Evolutionary conservation across 225 moss, liverwort and hornwort genomes (phyloP).

Genomic region (Antitrichia curtipendula): DNA sequence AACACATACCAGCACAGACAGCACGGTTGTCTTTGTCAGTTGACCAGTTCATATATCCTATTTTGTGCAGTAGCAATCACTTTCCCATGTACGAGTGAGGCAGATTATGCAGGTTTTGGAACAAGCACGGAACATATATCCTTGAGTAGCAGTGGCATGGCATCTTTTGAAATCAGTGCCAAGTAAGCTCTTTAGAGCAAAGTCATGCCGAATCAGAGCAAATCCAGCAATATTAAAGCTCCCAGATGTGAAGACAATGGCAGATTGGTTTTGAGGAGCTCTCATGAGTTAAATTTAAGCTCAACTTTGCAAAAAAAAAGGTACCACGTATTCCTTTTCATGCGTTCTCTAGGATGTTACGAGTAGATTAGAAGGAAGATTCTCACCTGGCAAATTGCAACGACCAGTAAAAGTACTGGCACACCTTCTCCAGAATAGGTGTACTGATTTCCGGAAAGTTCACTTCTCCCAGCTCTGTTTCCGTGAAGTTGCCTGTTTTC

Average conservation of each 20-base stretch:
- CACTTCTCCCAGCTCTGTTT: conserved; percentile 88
- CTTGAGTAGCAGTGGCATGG: not conserved
- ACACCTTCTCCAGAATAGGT: conserved; percentile 93
- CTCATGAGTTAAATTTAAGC: conserved; percentile 44
- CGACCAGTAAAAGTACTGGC: conserved; percentile 99
- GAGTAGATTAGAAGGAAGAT: not conserved
- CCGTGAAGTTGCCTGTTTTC: conserved; percentile 52
- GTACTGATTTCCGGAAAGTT: conserved; percentile 95
- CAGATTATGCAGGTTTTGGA: not conserved
- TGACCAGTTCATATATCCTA: not conserved
- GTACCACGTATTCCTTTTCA: not conserved
- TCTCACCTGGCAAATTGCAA: conserved; percentile 22
- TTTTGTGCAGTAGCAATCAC: not conserved
- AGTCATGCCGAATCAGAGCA: not conserved
- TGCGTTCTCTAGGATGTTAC: not conserved
- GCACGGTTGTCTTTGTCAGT: not conserved
- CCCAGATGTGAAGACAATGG: not conserved
- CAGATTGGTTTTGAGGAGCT: not conserved
- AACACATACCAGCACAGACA: not conserved
- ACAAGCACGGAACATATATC: not conserved
- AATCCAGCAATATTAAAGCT: not conserved
- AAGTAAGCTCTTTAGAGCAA: not conserved
- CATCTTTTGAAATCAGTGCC: not conserved
- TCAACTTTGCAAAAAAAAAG: not conserved
- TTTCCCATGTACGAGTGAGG: too few species aligned